Evolutionary conservation across 2,329 filamentous ascomycete genomes (phyloP).

Genomic region (Trichoderma endophyticum): DNA sequence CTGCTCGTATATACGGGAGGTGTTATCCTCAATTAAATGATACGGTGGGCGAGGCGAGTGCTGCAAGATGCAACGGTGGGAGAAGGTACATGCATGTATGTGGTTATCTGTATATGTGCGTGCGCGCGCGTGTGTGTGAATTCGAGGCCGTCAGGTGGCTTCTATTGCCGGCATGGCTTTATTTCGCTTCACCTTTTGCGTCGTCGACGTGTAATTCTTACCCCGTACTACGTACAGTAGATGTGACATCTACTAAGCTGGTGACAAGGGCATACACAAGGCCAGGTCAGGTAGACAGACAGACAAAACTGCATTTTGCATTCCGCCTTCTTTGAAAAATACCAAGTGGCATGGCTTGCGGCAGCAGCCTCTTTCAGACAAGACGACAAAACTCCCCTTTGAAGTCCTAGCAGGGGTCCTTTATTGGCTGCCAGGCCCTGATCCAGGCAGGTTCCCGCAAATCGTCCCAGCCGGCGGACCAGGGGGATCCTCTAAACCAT

Average conservation of each 20-base stretch:
- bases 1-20: not conserved
- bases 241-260: not conserved
- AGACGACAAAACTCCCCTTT: constrained; percentile 11
- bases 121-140: not conserved
- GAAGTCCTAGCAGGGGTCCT: constrained; percentile 15
- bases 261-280: not conserved
- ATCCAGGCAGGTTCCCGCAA: constrained; percentile 13
- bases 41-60: not conserved
- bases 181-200: not conserved
- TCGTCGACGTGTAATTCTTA: not conserved
- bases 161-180: not conserved
- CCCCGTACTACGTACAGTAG: not conserved
- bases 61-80: not conserved
- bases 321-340: not conserved
- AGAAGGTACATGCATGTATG: not conserved
- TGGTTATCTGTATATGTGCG: not conserved
- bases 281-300: not conserved
- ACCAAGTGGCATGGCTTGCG: not conserved
- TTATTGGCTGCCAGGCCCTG: constrained; percentile 12
- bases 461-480: not conserved
- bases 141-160: not conserved
- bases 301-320: not conserved
- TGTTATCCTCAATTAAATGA: not conserved
- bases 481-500: not conserved
- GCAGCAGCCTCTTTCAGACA: constrained; percentile 8